A percentile compares a stretch with the other conserved stretches of the same genome.
Conservation (phyloP, 192 early-diverging fungal genomes). For the Ambispora gerdemannii region DNA sequence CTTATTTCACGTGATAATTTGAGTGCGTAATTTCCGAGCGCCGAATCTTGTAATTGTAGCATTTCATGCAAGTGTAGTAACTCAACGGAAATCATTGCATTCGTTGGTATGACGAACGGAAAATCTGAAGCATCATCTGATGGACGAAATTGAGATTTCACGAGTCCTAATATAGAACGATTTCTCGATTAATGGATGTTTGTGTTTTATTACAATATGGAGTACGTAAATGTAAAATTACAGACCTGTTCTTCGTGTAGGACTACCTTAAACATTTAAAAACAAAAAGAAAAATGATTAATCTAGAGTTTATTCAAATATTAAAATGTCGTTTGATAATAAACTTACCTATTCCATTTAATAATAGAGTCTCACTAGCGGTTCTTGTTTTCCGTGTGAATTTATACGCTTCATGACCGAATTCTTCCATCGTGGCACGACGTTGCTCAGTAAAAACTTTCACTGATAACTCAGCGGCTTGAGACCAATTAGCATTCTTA, state of each 20-base stretch:
- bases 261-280: no score
- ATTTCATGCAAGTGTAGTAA: conserved; percentile 44
- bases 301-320: no score
- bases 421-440: conserved; percentile 39
- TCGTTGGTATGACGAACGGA: conserved; percentile 60
- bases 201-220: no score
- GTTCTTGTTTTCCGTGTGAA: conserved; percentile 34
- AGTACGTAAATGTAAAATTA: no score
- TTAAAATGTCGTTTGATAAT: conserved; percentile 16
- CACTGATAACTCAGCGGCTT: conserved; percentile 46
- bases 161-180: conserved; percentile 39
- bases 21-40: conserved; percentile 39
- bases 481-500: conserved; percentile 41
- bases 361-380: conserved; percentile 43
- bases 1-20: conserved; percentile 48
- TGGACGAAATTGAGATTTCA: conserved; percentile 54
- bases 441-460: conserved; percentile 43
- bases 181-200: neutral
- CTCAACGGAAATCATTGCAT: conserved; percentile 61
- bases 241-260: no score
- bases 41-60: conserved; percentile 34
- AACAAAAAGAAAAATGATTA: no score
- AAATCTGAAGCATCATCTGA: conserved; percentile 57
- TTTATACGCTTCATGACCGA: conserved; percentile 27
- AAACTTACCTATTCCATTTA: conserved; percentile 45